phyloP scores from a whole-genome alignment of 2,329 filamentous ascomycete genomes.

The Aspergillus sp. region DNA sequence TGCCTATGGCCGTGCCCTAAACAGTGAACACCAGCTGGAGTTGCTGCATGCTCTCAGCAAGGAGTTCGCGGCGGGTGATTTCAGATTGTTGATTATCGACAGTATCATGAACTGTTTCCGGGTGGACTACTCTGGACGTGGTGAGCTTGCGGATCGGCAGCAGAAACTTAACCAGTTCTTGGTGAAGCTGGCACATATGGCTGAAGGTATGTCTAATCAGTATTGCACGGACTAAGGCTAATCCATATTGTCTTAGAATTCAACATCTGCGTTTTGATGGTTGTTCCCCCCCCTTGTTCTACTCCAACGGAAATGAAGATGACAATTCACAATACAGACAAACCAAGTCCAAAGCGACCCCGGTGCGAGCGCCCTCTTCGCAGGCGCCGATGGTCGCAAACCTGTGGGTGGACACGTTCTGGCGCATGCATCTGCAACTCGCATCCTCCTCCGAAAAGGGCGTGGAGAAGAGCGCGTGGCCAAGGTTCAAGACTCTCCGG shows the following conservation, averaged over 20 bases:
- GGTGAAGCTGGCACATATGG: constrained; percentile 55
- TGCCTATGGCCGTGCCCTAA: constrained; percentile 54
- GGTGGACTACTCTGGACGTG: constrained; percentile 58
- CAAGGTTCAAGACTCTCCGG: constrained; percentile 60
- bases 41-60: constrained; percentile 53
- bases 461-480: constrained; percentile 62
- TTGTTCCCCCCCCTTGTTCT: constrained; percentile 18
- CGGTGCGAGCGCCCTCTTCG: constrained; percentile 59
- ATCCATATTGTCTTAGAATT: constrained; percentile 44
- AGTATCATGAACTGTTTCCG: constrained; percentile 64
- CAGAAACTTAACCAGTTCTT: constrained; percentile 60
- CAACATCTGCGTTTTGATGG: constrained; percentile 58
- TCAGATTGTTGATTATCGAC: constrained; percentile 59
- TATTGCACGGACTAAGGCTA: background rate
- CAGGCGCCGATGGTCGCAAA: constrained; percentile 59
- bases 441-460: constrained; percentile 59
- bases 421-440: constrained; percentile 59
- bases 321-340: constrained; percentile 38
- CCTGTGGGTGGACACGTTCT: constrained; percentile 61
- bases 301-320: background rate
- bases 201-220: constrained; percentile 42
- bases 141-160: constrained; percentile 60
- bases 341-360: constrained; percentile 66
- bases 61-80: constrained; percentile 56
- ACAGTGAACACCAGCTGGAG: constrained; percentile 60